phyloP scores from a whole-genome alignment of 73 alveolate species.

The Diophrys appendiculata region DNA sequence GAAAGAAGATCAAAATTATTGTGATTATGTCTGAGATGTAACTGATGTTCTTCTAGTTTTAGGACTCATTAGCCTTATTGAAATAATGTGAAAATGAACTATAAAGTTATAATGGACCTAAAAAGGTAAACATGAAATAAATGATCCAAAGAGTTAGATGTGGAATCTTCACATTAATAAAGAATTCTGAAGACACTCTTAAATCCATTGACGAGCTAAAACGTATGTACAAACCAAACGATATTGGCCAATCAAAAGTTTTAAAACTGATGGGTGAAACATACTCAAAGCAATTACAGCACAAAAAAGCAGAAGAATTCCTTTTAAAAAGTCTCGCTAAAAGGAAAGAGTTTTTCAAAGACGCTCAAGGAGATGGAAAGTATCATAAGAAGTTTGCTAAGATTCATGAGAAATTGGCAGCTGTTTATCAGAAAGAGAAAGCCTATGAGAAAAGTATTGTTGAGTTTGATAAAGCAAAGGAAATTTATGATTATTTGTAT shows the following conservation, averaged over 20 bases:
- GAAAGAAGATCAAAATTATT: not conserved
- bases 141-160: not conserved
- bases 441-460: not conserved
- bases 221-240: not conserved
- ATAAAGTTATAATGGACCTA: not conserved
- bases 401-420: not conserved
- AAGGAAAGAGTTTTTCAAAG: not conserved
- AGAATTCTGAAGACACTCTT: not conserved
- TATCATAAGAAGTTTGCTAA: not conserved
- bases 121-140: too few relatives aligned
- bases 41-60: not conserved
- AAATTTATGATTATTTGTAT: not conserved
- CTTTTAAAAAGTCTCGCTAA: not conserved
- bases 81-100: not conserved
- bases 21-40: constrained; percentile 1
- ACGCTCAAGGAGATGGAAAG: not conserved
- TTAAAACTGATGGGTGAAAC: not conserved
- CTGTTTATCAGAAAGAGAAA: not conserved
- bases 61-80: not conserved
- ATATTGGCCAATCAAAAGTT: not conserved
- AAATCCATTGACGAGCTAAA: not conserved
- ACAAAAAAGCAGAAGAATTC: not conserved
- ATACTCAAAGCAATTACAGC: not conserved
- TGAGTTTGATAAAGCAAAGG: not conserved
- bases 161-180: not conserved